Evolutionary conservation across 306 rosid species (phyloP).

Genomic region (Quercus engelmannii): DNA sequence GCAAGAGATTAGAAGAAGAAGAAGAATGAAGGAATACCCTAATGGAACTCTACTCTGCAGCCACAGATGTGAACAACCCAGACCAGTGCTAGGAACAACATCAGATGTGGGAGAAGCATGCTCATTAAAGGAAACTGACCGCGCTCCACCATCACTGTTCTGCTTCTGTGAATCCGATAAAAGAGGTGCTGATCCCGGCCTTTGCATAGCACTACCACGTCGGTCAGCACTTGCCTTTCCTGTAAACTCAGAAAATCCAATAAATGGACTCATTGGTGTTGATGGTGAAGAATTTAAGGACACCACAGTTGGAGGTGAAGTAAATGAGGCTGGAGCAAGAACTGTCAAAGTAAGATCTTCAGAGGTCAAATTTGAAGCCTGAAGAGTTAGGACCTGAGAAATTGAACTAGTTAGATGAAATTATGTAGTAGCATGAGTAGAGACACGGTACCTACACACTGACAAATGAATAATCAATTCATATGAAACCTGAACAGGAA

Average conservation of each 20-base stretch:
- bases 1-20: background rate
- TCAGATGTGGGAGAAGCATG: slow-evolving; percentile 42
- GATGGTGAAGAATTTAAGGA: slow-evolving; percentile 63
- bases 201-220: slow-evolving; percentile 27
- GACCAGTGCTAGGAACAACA: slow-evolving; percentile 55
- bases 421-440: slow-evolving; percentile 2
- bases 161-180: slow-evolving; percentile 41
- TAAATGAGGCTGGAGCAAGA: slow-evolving; percentile 83
- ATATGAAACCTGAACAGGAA: slow-evolving; percentile 76
- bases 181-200: slow-evolving; percentile 44
- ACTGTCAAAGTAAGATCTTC: slow-evolving; percentile 86
- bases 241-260: slow-evolving; percentile 52
- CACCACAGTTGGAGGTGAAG: slow-evolving; percentile 65
- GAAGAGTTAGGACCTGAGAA: slow-evolving; percentile 88
- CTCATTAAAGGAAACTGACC: slow-evolving; percentile 39
- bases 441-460: background rate
- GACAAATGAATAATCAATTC: slow-evolving; percentile 2
- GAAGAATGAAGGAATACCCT: slow-evolving; percentile 54
- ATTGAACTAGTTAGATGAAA: slow-evolving; percentile 30
- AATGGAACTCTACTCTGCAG: slow-evolving; percentile 96
- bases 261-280: slow-evolving; percentile 71
- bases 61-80: slow-evolving; percentile 88
- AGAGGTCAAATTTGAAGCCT: slow-evolving; percentile 90
- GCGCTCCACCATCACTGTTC: slow-evolving; percentile 26
- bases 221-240: slow-evolving; percentile 51